Conservation (phyloP, 176 grass and related monocot genomes). For the Triticum turgidum region DNA sequence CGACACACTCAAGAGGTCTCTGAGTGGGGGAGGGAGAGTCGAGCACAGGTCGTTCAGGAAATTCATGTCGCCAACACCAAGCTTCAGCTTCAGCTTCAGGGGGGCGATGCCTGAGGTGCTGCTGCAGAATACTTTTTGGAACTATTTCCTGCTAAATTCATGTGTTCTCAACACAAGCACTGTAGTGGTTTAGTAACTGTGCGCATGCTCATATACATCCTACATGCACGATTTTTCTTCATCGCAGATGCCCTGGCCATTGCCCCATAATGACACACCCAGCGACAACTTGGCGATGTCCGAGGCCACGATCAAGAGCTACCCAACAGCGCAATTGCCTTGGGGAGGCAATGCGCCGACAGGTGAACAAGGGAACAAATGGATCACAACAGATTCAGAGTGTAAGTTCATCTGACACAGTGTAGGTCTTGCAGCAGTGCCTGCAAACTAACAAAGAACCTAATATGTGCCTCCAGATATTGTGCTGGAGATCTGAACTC, state of each 20-base stretch:
- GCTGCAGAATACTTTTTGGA: not conserved
- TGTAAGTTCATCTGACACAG: slow-evolving; percentile 47
- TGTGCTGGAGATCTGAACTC: slow-evolving; percentile 56
- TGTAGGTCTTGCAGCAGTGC: not conserved
- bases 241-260: slow-evolving; percentile 45
- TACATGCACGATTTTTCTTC: not conserved
- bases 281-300: not conserved
- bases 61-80: not conserved
- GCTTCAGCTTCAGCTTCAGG: not conserved
- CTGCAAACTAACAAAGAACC: not conserved
- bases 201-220: not conserved
- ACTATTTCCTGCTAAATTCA: not conserved
- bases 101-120: not conserved
- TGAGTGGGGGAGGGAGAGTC: not conserved
- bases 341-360: not conserved
- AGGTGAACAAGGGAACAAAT: slow-evolving; percentile 38
- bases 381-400: slow-evolving; percentile 71
- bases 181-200: not conserved
- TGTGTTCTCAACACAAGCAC: not conserved
- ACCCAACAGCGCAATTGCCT: slow-evolving; percentile 5
- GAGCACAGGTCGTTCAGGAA: not conserved
- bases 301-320: not conserved
- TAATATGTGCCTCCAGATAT: slow-evolving; percentile 36
- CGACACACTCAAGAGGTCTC: not conserved
- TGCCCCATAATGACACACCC: slow-evolving; percentile 42